Conservation (phyloP, 768 basidiomycete species). For the Pleurotus citrinopileatus region DNA sequence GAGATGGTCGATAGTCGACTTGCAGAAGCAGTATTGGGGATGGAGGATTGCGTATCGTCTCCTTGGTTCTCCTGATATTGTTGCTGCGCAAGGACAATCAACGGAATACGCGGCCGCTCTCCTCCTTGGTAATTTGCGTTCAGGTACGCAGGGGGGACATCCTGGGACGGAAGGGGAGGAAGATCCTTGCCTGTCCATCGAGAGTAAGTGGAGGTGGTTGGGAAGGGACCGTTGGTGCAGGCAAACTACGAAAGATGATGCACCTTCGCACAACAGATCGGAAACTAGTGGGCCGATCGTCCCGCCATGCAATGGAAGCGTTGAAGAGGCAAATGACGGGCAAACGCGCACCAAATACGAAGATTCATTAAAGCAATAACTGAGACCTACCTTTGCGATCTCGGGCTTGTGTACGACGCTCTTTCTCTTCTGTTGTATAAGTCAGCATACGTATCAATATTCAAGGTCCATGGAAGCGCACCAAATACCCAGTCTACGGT, state of each 20-base stretch:
- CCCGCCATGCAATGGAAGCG: constrained; percentile 9
- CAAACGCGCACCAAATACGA: constrained; percentile 13
- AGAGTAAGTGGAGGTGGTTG: not conserved
- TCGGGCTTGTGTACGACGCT: constrained; percentile 54
- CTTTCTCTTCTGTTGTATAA: constrained; percentile 60
- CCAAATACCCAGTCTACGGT: constrained; percentile 74
- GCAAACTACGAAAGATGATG: constrained; percentile 35
- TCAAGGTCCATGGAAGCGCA: constrained; percentile 31
- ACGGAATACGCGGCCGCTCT: constrained; percentile 49
- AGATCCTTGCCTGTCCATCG: constrained; percentile 13
- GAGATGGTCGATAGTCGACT: constrained; percentile 61
- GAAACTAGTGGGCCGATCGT: constrained; percentile 25
- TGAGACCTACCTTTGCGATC: constrained; percentile 83
- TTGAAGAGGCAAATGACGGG: constrained; percentile 18
- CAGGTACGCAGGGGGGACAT: constrained; percentile 4
- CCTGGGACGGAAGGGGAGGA: constrained; percentile 17
- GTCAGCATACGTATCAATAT: constrained; percentile 12
- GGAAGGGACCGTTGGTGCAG: constrained; percentile 12
- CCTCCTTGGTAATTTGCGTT: constrained; percentile 14
- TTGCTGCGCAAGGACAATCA: constrained; percentile 62
- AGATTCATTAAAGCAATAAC: constrained; percentile 27
- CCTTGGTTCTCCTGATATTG: constrained; percentile 29
- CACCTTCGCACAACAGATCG: constrained; percentile 62
- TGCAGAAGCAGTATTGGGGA: constrained; percentile 20
- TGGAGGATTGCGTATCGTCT: constrained; percentile 17